Percentiles rank a stretch among this genome's conserved stretches.
phyloP scores from a whole-genome alignment of 2,329 filamentous ascomycete genomes.

The Didymella arachidicola region DNA sequence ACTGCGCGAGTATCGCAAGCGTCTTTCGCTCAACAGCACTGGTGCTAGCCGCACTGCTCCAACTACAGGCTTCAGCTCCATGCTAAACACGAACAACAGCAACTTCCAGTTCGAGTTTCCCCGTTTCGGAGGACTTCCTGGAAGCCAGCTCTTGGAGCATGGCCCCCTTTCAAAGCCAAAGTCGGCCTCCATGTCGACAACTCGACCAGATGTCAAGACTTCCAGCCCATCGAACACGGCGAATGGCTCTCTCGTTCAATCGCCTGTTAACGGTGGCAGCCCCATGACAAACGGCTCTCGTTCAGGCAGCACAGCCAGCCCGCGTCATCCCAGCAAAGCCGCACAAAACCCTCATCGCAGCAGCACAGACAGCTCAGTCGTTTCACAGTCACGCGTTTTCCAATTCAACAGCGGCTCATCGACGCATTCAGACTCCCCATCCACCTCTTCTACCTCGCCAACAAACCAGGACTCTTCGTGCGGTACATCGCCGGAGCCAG shows the following conservation, averaged over 20 bases:
- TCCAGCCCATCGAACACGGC: conserved; percentile 49
- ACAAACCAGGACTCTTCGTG: conserved; percentile 65
- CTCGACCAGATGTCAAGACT: conserved; percentile 43
- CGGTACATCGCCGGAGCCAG: conserved; percentile 80
- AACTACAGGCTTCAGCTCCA: conserved; percentile 54
- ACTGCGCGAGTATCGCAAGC: conserved; percentile 88
- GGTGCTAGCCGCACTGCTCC: conserved; percentile 59
- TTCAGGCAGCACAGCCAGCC: conserved; percentile 42
- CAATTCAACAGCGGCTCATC: conserved; percentile 60
- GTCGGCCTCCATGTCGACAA: conserved; percentile 33
- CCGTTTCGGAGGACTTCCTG: conserved; percentile 76
- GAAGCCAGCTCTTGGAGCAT: conserved; percentile 61
- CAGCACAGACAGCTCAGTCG: conserved; percentile 53
- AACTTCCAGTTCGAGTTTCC: conserved; percentile 96
- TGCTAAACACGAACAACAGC: conserved; percentile 62
- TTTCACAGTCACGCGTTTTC: conserved; percentile 56
- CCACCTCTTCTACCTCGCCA: conserved; percentile 60
- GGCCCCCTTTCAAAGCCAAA: conserved; percentile 50
- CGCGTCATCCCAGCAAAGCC: conserved; percentile 34
- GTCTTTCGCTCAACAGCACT: conserved; percentile 69
- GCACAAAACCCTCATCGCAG: conserved; percentile 33
- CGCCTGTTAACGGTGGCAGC: conserved; percentile 43
- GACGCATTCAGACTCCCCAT: conserved; percentile 59
- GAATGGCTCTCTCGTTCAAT: conserved; percentile 35
- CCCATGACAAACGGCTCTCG: conserved; percentile 44